These are phyloP conservation scores for Metschnikowia koreensis DNA, from an alignment of 805 yeast genomes.

Conservation along the genomic window DNA sequence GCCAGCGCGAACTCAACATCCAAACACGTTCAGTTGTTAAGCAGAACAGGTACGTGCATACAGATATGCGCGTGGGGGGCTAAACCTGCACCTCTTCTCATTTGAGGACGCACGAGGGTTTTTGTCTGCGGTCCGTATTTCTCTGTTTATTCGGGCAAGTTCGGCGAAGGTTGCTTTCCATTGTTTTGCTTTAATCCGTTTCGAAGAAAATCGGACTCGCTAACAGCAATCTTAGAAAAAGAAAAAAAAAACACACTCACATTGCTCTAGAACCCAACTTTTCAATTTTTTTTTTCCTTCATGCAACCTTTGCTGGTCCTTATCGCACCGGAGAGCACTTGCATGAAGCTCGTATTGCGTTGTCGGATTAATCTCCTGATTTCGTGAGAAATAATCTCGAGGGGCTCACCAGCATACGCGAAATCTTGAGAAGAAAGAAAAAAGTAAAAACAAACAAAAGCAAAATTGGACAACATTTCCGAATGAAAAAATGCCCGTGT, in stretches of 20 bases:
- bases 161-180: too few species aligned
- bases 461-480: too few species aligned
- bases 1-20: not conserved
- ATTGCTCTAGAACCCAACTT: not conserved
- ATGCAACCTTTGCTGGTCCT: not conserved
- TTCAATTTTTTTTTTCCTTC: too few species aligned
- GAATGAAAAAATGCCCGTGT: too few species aligned
- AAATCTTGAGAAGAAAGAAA: too few species aligned
- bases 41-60: not conserved
- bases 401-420: too few species aligned
- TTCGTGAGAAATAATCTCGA: too few species aligned
- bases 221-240: too few species aligned
- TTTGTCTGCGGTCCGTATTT: not conserved
- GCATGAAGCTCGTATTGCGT: not conserved
- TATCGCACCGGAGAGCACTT: not conserved
- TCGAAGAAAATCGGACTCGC: too few species aligned
- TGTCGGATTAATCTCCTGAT: not conserved
- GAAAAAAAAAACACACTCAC: too few species aligned
- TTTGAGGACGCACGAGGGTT: not conserved
- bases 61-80: not conserved
- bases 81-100: not conserved
- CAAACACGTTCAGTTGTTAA: not conserved
- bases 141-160: not conserved
- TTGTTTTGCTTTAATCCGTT: too few species aligned
- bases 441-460: too few species aligned